phyloP scores from a whole-genome alignment of 352 stramenopile species.

The Hyaloperonospora arabidopsidis region DNA sequence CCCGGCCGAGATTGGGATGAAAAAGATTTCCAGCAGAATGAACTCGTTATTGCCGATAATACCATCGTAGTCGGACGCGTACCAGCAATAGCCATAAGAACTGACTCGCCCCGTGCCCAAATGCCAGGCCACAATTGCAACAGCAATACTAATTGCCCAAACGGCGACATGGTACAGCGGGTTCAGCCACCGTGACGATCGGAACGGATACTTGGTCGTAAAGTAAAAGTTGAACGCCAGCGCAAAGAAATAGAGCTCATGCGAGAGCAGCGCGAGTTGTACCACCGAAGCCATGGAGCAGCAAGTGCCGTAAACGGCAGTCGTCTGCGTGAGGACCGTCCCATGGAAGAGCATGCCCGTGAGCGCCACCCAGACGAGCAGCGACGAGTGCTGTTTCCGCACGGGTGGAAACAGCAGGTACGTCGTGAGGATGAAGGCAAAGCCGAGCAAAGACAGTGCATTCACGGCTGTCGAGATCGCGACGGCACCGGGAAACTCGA shows the following conservation, averaged over 20 bases:
- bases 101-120: slow-evolving; percentile 43
- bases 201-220: slow-evolving; percentile 83
- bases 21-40: slow-evolving; percentile 60
- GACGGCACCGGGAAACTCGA: slow-evolving; percentile 47
- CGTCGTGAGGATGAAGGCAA: slow-evolving; percentile 67
- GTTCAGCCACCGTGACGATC: slow-evolving; percentile 57
- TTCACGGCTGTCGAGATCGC: slow-evolving; percentile 54
- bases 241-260: slow-evolving; percentile 82
- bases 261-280: slow-evolving; percentile 62
- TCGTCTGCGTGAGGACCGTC: slow-evolving; percentile 48
- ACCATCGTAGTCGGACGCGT: slow-evolving; percentile 26
- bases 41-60: slow-evolving; percentile 40
- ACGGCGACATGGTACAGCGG: slow-evolving; percentile 66
- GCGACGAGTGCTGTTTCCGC: slow-evolving; percentile 67
- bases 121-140: slow-evolving; percentile 45
- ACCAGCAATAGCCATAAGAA: slow-evolving; percentile 83
- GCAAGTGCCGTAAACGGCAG: slow-evolving; percentile 42
- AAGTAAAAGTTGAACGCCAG: slow-evolving; percentile 84
- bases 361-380: slow-evolving; percentile 76
- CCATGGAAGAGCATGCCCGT: slow-evolving; percentile 77
- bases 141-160: slow-evolving; percentile 42
- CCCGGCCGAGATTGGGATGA: slow-evolving; percentile 43
- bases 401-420: slow-evolving; percentile 78
- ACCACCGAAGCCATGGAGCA: slow-evolving; percentile 55
- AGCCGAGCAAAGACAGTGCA: slow-evolving; percentile 64